Evolutionary conservation across 768 basidiomycete species (phyloP), one percentile per base, ranked within the genome.

Genomic region (Leccinellum rugosiceps): DNA sequence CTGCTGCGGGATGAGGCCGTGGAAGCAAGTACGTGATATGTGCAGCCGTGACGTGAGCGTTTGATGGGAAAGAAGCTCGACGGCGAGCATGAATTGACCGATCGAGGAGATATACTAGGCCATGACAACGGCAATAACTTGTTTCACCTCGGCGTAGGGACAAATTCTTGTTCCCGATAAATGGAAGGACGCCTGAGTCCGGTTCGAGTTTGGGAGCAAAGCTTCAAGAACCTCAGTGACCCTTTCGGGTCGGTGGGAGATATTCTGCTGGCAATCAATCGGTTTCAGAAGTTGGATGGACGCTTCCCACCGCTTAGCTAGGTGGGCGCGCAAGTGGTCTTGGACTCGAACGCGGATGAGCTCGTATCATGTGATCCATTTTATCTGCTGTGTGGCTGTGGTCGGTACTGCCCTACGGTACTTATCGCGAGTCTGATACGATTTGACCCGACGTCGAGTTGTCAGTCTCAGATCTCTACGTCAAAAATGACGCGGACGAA

Each of bases 301-400:
- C 45, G 21, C 25, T 55, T 63, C 55, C 58, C 62, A 64, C 43
- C 62, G 63, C 62, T 48, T 54, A 26, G 15, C 17, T 10, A 15
- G 14, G 15, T 7, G 9, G 25, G 4, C 25, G 25, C 25, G 25
- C 25, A 31, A n/a, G 30, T 31, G 30, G n/a, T n/a, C n/a, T n/a
- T n/a, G n/a, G n/a, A n/a, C n/a, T n/a, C n/a, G n/a, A n/a, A n/a
- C n/a, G n/a, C n/a, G n/a, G n/a, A n/a, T n/a, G 26, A 26, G 26
- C 6, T 26, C 26, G 26, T 26, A 26, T 26, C 32, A 34, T 32
- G 32, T 32, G 32, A 32, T 32, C 14, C 5, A 32, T 13, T 34
- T 34, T 34, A 34, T 34, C 34, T 34, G 17, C 34, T 34, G 35
- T 34, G 35, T 35, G 35, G 35, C 35, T 35, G 35, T 35, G 35